These are phyloP conservation scores for Colletotrichum horii DNA, from an alignment of 2,329 filamentous ascomycete genomes.

Conservation along the genomic window DNA sequence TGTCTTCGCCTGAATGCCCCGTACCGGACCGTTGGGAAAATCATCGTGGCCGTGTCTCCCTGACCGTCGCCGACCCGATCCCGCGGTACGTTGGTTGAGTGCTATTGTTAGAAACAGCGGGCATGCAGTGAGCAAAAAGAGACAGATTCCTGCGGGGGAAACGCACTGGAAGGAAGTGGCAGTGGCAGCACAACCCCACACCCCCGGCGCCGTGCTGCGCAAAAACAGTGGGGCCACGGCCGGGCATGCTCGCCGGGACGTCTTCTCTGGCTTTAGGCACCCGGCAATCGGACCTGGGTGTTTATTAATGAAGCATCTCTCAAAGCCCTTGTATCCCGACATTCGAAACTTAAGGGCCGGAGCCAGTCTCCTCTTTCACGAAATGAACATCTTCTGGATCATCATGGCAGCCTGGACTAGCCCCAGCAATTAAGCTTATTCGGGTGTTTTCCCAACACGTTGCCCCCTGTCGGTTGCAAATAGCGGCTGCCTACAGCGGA, in stretches of 20 bases:
- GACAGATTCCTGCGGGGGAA: background rate
- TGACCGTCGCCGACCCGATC: background rate
- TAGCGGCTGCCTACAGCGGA: background rate
- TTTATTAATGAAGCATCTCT: background rate
- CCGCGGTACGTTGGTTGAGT: background rate
- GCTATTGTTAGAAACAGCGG: conserved; percentile 5
- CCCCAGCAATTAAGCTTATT: background rate
- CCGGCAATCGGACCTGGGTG: background rate
- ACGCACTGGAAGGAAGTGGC: conserved; percentile 1
- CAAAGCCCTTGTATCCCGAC: background rate
- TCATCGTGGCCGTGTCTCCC: background rate
- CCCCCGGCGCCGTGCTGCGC: background rate
- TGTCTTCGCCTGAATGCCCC: background rate
- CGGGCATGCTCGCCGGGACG: background rate
- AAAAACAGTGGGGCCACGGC: background rate
- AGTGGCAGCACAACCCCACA: background rate
- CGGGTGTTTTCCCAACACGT: background rate
- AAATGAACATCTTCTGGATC: background rate
- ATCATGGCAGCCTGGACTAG: background rate
- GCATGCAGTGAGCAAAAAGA: background rate
- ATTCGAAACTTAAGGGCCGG: background rate
- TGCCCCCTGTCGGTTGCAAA: background rate
- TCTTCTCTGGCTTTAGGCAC: background rate
- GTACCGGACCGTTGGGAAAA: background rate
- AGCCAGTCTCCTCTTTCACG: background rate